Percentiles rank a stretch among this genome's conserved stretches.
These are phyloP conservation scores for Penicillium coffeae DNA, from an alignment of 495 filamentous ascomycete genomes.

Conservation along the genomic window DNA sequence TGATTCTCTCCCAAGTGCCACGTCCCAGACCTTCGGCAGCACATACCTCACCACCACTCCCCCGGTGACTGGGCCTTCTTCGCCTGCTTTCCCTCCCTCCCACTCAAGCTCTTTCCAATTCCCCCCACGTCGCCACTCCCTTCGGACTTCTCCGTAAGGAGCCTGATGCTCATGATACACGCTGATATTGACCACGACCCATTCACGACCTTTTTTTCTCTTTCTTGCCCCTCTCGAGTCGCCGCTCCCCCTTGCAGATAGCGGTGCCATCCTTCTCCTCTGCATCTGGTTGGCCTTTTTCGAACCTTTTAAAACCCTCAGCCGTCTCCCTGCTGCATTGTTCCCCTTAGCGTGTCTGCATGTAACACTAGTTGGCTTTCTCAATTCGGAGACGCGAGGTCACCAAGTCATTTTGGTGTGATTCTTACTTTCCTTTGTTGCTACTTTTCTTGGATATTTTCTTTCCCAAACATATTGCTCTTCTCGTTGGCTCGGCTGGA, in stretches of 20 bases:
- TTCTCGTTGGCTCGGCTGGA: constrained; percentile 14
- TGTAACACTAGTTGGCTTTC: constrained; percentile 25
- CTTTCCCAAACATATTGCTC: no score
- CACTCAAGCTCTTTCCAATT: constrained; percentile 29
- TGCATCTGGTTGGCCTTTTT: constrained; percentile 4
- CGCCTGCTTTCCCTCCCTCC: constrained; percentile 32
- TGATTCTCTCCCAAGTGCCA: constrained; percentile 24
- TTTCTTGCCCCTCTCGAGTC: constrained; percentile 8
- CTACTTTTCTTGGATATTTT: constrained; percentile 12
- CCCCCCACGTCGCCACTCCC: constrained; percentile 28
- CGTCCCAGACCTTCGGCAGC: constrained; percentile 30
- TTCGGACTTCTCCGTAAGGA: constrained; percentile 28
- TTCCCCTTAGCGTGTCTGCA: constrained; percentile 25
- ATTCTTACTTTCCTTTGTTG: constrained; percentile 4
- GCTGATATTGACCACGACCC: constrained; percentile 22
- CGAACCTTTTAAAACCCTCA: neutral
- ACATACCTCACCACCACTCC: constrained; percentile 34
- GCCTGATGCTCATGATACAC: constrained; percentile 6
- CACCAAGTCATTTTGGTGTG: constrained; percentile 10
- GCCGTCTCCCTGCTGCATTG: constrained; percentile 9
- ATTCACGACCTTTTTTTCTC: constrained; percentile 12
- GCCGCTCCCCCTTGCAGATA: constrained; percentile 18
- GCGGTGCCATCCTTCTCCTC: constrained; percentile 7
- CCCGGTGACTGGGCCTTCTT: constrained; percentile 37
- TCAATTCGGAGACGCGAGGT: constrained; percentile 8